Base-by-base conservation (phyloP, 139 green algal species). In the Chlamydomonas urium region DNA sequence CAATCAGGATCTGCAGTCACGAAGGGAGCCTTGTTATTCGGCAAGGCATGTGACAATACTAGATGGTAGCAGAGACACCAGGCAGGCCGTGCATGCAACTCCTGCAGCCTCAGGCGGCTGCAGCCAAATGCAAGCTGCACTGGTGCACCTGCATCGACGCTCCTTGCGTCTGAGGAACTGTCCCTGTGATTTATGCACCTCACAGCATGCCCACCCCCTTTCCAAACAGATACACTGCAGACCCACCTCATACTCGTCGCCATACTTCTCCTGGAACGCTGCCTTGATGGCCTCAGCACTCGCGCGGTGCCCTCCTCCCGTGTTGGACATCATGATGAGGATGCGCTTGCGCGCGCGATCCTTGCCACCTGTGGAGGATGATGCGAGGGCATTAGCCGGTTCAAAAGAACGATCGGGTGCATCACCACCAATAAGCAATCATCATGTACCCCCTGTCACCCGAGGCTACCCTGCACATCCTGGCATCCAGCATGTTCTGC, bases 261-360 rank as follows among this genome's bases (percentile, higher is more conserved):
- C 91, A 75, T 94, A 97, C 59, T 91, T 75, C 78, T 92, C 69
- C 73, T 94, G 59, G 76, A 98, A 98, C 0, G 85, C 94, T 5
- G 83, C 81, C 71, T 90, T 86, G 34, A 99, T 75, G 5, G 94
- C 94, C 70, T 98, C 85, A 2, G 94, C 94, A 60, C 83, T 94
- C 3, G 94, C 94, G 38, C 90, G 86, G 82, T 99, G 94, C 10
- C 94, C 94, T 6, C 94, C 94, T 4, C 94, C 94, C 1, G 94
- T 99, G 83, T 98, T 96, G 48, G 76, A 91, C 90, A 97, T 97
- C 36, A 97, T 85, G 32, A 99, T 96, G 17, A 99, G 81, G 14
- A 99, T 71, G 37, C 63, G 63, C 63, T 71, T 71, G n/a, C 19
- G 42, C 10, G n/a, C 60, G 19, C 42, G n/a, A 17, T 32, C 23